These are phyloP conservation scores for Bruguiera sexangula DNA, from an alignment of 345 rosid genomes.

Conservation along the genomic window DNA sequence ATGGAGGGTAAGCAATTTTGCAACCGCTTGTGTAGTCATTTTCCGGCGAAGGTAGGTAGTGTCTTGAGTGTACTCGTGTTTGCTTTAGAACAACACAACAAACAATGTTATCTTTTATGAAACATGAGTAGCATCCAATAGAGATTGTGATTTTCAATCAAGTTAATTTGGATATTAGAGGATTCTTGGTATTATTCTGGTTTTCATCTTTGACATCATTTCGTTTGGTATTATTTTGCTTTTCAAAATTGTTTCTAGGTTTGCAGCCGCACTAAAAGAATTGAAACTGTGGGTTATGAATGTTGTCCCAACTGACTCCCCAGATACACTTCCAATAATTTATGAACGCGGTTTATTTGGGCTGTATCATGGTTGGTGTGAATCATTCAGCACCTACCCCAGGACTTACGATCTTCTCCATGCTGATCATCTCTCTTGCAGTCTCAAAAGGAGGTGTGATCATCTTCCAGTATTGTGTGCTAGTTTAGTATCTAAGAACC, in stretches of 20 bases:
- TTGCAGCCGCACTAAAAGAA: conserved; percentile 78
- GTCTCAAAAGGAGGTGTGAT: conserved; percentile 48
- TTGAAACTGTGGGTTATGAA: conserved; percentile 85
- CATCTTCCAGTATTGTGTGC: not conserved
- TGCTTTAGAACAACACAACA: not conserved
- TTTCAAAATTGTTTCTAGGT: conserved; percentile 35
- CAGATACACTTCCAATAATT: conserved; percentile 51
- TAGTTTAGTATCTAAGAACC: not conserved
- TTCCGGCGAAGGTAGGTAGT: not conserved
- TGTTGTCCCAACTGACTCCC: conserved; percentile 63
- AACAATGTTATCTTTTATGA: not conserved
- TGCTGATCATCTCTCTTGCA: conserved; percentile 66
- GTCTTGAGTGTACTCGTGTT: not conserved
- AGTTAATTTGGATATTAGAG: not conserved
- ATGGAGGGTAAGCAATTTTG: conserved; percentile 70
- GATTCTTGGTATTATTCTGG: not conserved
- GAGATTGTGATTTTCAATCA: not conserved
- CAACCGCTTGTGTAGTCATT: not conserved
- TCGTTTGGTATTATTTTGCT: not conserved
- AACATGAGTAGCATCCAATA: not conserved
- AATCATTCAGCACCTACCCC: conserved; percentile 85
- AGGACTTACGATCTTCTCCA: conserved; percentile 85
- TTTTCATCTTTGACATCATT: too few relatives aligned
- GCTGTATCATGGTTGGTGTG: conserved; percentile 89
- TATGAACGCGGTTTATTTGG: conserved; percentile 83